Percentiles rank a stretch among this genome's conserved stretches.
Evolutionary conservation across 176 grass and related monocot genomes (phyloP).

Genomic region (Miscanthus lutarioriparius): DNA sequence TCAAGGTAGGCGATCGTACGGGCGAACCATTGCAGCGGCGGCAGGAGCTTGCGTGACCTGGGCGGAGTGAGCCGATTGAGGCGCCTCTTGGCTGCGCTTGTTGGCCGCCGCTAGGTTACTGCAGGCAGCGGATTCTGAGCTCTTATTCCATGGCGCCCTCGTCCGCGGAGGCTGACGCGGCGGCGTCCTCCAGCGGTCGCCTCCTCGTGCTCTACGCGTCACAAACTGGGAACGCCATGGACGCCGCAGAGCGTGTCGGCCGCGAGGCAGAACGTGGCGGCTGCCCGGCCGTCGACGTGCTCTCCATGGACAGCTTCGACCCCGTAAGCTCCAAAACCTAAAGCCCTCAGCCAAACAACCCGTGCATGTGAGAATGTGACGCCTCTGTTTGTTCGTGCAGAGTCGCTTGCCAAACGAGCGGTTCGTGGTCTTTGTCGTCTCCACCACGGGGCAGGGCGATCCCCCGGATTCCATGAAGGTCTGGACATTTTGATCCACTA

Average conservation of each 20-base stretch:
- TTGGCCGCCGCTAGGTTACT: not conserved
- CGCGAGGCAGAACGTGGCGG: conserved; percentile 84
- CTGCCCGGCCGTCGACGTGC: conserved; percentile 71
- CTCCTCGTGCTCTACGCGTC: conserved; percentile 83
- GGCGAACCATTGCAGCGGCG: not conserved
- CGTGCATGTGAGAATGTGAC: not conserved
- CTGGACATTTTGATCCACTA: not conserved
- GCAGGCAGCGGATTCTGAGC: not conserved
- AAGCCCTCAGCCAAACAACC: not conserved
- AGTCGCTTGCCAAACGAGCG: conserved; percentile 53
- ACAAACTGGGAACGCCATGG: conserved; percentile 81
- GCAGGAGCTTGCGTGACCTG: not conserved
- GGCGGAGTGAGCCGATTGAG: not conserved
- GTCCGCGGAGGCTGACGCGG: not conserved
- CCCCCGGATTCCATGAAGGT: conserved; percentile 92
- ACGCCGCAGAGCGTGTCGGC: conserved; percentile 69
- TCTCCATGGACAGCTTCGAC: conserved; percentile 77
- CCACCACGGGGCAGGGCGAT: conserved; percentile 91
- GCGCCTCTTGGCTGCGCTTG: not conserved
- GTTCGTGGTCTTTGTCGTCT: conserved; percentile 78
- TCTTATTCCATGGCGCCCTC: conserved; percentile 30
- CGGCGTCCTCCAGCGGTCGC: conserved; percentile 23
- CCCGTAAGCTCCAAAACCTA: conserved; percentile 47
- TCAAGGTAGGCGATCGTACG: not conserved
- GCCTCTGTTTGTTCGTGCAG: conserved; percentile 29